Conservation (phyloP, 139 green algal species). For the Nannochloris sp. region DNA sequence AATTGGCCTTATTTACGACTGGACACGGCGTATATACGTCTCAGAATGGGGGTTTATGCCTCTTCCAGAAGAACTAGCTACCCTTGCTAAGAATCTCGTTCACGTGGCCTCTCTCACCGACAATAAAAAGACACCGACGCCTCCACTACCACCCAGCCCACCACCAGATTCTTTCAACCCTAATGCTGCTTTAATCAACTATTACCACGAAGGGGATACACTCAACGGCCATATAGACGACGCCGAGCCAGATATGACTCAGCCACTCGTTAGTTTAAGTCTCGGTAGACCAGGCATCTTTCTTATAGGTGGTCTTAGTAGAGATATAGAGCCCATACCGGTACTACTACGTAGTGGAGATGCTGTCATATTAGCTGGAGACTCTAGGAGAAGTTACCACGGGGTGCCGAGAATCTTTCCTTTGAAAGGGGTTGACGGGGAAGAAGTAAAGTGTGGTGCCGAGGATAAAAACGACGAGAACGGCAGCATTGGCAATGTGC, state of each 20-base stretch:
- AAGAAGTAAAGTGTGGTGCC: neutral
- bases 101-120: neutral
- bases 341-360: constrained; percentile 77
- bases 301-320: constrained; percentile 63
- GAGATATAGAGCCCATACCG: constrained; percentile 47
- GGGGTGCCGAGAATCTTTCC: constrained; percentile 45
- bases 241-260: constrained; percentile 62
- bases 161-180: constrained; percentile 46
- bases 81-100: constrained; percentile 10
- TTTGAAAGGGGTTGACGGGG: neutral
- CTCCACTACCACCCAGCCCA: neutral
- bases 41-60: constrained; percentile 13
- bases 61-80: constrained; percentile 22
- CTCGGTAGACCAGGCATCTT: constrained; percentile 81
- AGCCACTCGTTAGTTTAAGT: constrained; percentile 79
- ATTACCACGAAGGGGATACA: constrained; percentile 70
- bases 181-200: constrained; percentile 87
- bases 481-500: too few species aligned
- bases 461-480: neutral
- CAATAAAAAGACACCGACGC: neutral
- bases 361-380: constrained; percentile 63
- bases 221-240: constrained; percentile 83
- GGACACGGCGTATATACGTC: constrained; percentile 60
- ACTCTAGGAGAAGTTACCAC: constrained; percentile 66
- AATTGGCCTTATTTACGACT: constrained; percentile 75